Conservation (phyloP, 2,329 filamentous ascomycete species). For the Sporothrix brasiliensis region DNA sequence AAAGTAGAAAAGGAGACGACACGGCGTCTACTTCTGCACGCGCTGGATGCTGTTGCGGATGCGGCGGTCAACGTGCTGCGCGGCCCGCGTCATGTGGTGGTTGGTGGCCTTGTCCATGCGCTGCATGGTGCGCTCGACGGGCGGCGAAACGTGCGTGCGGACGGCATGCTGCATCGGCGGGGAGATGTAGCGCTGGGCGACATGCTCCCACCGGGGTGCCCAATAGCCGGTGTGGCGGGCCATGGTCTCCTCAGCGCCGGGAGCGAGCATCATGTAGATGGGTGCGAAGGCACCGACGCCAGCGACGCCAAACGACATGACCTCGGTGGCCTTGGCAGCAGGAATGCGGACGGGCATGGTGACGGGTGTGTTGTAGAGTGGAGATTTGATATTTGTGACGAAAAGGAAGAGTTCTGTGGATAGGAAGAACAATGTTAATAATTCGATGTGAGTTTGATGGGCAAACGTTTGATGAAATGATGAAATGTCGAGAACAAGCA, state of each 20-base stretch:
- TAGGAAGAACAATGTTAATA: background rate
- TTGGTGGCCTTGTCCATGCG: constrained; percentile 52
- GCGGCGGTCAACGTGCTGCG: constrained; percentile 52
- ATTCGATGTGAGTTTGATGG: background rate
- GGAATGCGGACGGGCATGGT: constrained; percentile 59
- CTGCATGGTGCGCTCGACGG: constrained; percentile 51
- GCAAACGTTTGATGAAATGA: background rate
- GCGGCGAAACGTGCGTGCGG: constrained; percentile 52
- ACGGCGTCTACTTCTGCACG: background rate
- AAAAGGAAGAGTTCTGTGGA: background rate
- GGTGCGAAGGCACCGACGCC: constrained; percentile 58
- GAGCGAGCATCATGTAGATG: constrained; percentile 58
- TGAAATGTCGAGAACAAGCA: background rate
- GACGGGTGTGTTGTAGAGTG: constrained; percentile 26
- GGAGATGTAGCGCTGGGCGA: constrained; percentile 59
- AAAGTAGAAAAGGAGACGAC: background rate
- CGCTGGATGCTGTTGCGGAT: constrained; percentile 53
- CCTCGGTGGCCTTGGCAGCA: constrained; percentile 52
- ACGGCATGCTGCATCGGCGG: constrained; percentile 51
- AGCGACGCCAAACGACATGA: constrained; percentile 57
- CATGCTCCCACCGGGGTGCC: constrained; percentile 63
- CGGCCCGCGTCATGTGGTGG: constrained; percentile 51
- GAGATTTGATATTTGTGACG: background rate
- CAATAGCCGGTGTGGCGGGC: constrained; percentile 59
- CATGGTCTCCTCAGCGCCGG: constrained; percentile 58